phyloP scores from a whole-genome alignment of 1,284 basidiomycete genomes.

The Sporisorium reilianum region DNA sequence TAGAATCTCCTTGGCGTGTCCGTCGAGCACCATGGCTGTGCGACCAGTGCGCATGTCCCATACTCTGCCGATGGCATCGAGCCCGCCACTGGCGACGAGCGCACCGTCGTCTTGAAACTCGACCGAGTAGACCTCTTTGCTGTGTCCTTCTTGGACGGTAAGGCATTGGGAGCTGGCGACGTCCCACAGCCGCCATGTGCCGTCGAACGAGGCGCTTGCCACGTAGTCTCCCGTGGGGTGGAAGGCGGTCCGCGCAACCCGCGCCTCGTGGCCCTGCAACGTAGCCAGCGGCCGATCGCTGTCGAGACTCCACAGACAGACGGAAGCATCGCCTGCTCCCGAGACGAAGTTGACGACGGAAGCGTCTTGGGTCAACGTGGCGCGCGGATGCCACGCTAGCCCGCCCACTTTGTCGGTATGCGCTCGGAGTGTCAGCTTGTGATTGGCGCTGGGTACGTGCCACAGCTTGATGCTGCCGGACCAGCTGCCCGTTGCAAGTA shows the following conservation, averaged over 20 bases:
- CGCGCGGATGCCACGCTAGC: slow-evolving; percentile 95
- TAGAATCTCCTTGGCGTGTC: slow-evolving; percentile 93
- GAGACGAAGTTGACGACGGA: slow-evolving; percentile 86
- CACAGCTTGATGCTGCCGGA: slow-evolving; percentile 93
- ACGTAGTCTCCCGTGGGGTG: slow-evolving; percentile 94
- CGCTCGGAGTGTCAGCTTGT: slow-evolving; percentile 71
- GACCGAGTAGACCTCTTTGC: slow-evolving; percentile 93
- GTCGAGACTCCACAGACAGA: slow-evolving; percentile 84
- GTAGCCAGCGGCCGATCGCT: slow-evolving; percentile 84
- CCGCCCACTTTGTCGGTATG: slow-evolving; percentile 93
- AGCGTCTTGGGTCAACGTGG: slow-evolving; percentile 81
- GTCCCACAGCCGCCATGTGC: slow-evolving; percentile 99
- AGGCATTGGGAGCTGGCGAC: slow-evolving; percentile 83
- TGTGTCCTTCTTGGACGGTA: slow-evolving; percentile 94
- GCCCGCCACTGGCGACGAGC: slow-evolving; percentile 89
- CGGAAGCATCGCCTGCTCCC: slow-evolving; percentile 85
- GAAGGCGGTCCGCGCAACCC: slow-evolving; percentile 92
- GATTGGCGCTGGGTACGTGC: slow-evolving; percentile 81
- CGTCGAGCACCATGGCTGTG: slow-evolving; percentile 97
- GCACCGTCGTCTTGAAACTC: slow-evolving; percentile 97
- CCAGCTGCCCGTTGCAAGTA: slow-evolving; percentile 94
- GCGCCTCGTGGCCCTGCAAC: slow-evolving; percentile 87
- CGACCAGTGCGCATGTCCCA: slow-evolving; percentile 96
- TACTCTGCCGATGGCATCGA: slow-evolving; percentile 95
- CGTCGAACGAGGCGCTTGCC: slow-evolving; percentile 95